Conservation (phyloP, 2,329 filamentous ascomycete species). For the Colletotrichum neosansevieriae region DNA sequence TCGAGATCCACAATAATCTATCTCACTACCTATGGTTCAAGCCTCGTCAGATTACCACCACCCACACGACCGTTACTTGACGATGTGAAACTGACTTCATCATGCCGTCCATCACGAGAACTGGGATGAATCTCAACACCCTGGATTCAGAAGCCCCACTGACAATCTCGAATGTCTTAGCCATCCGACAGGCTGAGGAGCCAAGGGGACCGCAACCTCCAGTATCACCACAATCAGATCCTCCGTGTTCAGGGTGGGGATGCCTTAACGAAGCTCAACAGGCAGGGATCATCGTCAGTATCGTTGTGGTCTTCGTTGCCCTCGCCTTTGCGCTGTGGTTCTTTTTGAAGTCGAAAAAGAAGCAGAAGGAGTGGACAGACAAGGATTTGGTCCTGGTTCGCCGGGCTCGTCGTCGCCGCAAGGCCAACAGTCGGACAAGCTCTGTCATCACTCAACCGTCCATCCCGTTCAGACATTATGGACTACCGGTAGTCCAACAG, state of each 20-base stretch:
- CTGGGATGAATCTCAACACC: neutral
- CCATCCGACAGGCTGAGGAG: constrained; percentile 16
- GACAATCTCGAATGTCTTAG: neutral
- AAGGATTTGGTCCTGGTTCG: constrained; percentile 33
- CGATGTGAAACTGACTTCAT: neutral
- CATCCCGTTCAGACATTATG: constrained; percentile 32
- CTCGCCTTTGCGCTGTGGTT: constrained; percentile 51
- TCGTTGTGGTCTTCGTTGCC: constrained; percentile 46
- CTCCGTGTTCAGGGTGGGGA: constrained; percentile 51
- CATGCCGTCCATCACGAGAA: neutral
- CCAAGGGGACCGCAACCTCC: constrained; percentile 16
- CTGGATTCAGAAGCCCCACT: too few species aligned
- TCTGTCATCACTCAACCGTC: constrained; percentile 8
- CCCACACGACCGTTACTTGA: neutral
- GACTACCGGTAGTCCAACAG: neutral
- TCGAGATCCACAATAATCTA: too few species aligned
- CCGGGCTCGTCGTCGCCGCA: neutral
- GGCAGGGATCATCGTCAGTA: constrained; percentile 55
- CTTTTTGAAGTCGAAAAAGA: constrained; percentile 41
- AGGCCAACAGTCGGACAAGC: constrained; percentile 9
- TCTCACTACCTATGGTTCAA: too few species aligned
- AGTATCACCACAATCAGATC: neutral
- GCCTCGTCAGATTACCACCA: neutral
- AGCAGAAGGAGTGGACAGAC: constrained; percentile 22
- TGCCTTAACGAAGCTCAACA: constrained; percentile 54